Percentiles rank a stretch among this genome's conserved stretches.
These are phyloP conservation scores for Castanea sativa DNA, from an alignment of 306 rosid genomes.

Conservation along the genomic window DNA sequence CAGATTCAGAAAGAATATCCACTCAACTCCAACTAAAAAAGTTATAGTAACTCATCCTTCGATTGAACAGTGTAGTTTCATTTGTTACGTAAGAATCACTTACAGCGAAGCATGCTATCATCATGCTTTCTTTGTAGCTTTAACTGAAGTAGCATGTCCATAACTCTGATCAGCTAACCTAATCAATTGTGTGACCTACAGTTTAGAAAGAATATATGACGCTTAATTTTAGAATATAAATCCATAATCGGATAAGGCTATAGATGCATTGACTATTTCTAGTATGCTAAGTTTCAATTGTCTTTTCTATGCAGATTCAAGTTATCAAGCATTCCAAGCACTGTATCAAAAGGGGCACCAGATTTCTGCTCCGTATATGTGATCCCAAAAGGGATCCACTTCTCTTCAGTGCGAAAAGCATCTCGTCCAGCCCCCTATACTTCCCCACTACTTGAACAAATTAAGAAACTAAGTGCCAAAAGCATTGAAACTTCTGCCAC, in stretches of 20 bases:
- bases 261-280: not conserved
- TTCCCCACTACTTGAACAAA: slow-evolving; percentile 59
- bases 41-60: not conserved
- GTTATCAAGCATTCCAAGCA: slow-evolving; percentile 53
- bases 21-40: not conserved
- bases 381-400: slow-evolving; percentile 65
- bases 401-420: slow-evolving; percentile 58
- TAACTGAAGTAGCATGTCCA: not conserved
- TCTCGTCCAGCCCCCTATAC: slow-evolving; percentile 54
- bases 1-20: not conserved
- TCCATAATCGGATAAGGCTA: not conserved
- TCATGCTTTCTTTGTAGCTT: not conserved
- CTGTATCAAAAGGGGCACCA: slow-evolving; percentile 65
- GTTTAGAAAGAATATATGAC: not conserved
- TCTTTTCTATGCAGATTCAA: slow-evolving; percentile 54
- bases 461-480: slow-evolving; percentile 30
- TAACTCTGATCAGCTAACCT: not conserved
- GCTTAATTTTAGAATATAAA: not conserved
- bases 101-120: not conserved
- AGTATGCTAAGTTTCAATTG: not conserved
- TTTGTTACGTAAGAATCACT: not conserved
- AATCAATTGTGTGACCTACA: not conserved
- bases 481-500: slow-evolving; percentile 19
- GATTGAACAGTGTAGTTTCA: not conserved
- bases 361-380: slow-evolving; percentile 83